These are phyloP conservation scores for Ceratopteris richardii DNA, from an alignment of 75 land plant genomes.

Conservation along the genomic window DNA sequence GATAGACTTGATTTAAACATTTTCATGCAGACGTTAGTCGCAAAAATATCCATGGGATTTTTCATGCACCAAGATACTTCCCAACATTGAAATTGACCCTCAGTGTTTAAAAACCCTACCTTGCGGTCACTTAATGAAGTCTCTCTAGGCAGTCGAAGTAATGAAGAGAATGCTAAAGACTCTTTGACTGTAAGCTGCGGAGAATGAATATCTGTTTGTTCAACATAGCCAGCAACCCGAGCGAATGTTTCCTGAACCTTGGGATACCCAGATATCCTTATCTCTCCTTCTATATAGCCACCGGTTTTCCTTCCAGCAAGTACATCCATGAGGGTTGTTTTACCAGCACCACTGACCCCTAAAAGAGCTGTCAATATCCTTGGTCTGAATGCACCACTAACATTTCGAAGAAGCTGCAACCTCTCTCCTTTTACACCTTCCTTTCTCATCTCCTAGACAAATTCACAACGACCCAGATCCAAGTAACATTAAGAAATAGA, in stretches of 20 bases:
- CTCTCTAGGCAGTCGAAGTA: conserved; percentile 17
- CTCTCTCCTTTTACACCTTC: conserved; percentile 8
- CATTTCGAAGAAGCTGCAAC: conserved; percentile 15
- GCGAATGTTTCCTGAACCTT: conserved; percentile 21
- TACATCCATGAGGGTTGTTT: conserved; percentile 32
- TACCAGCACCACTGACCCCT: conserved; percentile 39
- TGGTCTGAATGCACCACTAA: conserved; percentile 27
- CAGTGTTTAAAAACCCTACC: too few relatives aligned
- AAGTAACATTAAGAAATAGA: too few relatives aligned
- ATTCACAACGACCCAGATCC: not conserved
- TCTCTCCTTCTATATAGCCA: conserved; percentile 26
- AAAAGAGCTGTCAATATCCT: conserved; percentile 21
- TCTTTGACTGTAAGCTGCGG: conserved; percentile 28
- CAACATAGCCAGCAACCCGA: conserved; percentile 19
- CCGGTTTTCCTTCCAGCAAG: conserved; percentile 32
- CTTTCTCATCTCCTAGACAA: conserved; percentile 16
- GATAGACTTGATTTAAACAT: too few relatives aligned
- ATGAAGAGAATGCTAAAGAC: conserved; percentile 24
- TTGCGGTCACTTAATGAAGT: not conserved
- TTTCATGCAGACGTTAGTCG: too few relatives aligned
- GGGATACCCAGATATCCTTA: conserved; percentile 20
- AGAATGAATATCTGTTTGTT: conserved; percentile 25
- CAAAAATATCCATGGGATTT: too few relatives aligned
- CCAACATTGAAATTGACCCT: too few relatives aligned
- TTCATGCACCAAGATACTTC: too few relatives aligned